Evolutionary conservation across 176 grass and related monocot species (phyloP), one percentile per base, ranked within the genome.

Genomic region (Aegilops speltoides): DNA sequence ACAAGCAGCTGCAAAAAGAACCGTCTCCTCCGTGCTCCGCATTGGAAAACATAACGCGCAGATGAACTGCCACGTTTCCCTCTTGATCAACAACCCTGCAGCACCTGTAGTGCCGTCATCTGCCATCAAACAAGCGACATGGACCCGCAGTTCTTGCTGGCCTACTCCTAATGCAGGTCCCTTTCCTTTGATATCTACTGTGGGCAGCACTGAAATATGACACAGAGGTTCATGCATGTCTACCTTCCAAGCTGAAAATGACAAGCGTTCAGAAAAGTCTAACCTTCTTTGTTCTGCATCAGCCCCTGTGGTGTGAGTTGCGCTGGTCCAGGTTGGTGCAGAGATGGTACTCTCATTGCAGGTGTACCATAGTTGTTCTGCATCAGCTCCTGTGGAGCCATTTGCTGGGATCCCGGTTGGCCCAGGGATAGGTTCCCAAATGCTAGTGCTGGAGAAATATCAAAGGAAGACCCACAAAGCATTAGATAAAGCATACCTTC

Each of bases 1-100:
- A 68, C 79, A 81, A 81, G 63, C 79, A 33, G 79, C 79, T 81
- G 79, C 79, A 4, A 68, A 33, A 81, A 81, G 17, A 68, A 66
- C 79, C 15, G 26, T 63, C 41, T 45, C 40, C 41, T 45, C 25
- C 3, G 17, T 32, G 25, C 24, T 41, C 17, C 1, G 40, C 26
- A 81, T 46, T 3, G 38, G 19, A 66, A 81, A 81, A 29, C 63
- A 81, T 68, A 64, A n/a, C 6, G 79, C 79, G 22, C 79, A 67
- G 17, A 81, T 2, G 63, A 67, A 81, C 67, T 81, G 63, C 40
- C 63, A 12, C 25, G 40, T 29, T 29, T 25, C 59, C 34, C 19
- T 67, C 63, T 22, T 67, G 20, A 81, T 67, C 40, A 81, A 50
- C 79, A 68, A 43, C 40, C 79, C 79, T 14, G 63, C 63, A 48